Evolutionary conservation across 1,284 basidiomycete species (phyloP).

Genomic region (Apiotrichum porosum): DNA sequence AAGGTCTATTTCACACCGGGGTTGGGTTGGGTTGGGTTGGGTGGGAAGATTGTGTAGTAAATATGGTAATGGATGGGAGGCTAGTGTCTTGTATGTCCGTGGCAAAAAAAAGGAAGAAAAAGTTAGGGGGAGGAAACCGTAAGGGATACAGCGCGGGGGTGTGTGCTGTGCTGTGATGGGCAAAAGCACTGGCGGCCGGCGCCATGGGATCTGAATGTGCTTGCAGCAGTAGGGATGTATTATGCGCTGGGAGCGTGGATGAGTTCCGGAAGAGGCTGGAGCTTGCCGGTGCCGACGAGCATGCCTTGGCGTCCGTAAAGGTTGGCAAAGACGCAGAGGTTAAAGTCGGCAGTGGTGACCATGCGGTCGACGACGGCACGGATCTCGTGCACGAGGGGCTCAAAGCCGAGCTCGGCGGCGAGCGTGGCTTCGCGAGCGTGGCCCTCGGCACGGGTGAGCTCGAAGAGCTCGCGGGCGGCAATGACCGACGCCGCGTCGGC

Average conservation of each 20-base stretch:
- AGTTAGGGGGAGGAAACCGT: too few relatives aligned
- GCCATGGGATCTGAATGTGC: too few relatives aligned
- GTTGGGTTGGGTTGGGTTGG: too few relatives aligned
- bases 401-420: constrained; percentile 12
- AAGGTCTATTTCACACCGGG: too few relatives aligned
- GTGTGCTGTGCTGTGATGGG: too few relatives aligned
- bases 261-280: constrained; percentile 16
- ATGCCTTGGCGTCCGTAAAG: constrained; percentile 17
- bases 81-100: too few relatives aligned
- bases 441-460: neutral
- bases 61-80: too few relatives aligned
- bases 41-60: too few relatives aligned
- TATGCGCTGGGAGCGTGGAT: neutral
- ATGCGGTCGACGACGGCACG: constrained; percentile 51
- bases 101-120: too few relatives aligned
- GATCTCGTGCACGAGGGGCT: constrained; percentile 29
- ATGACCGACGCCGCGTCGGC: constrained; percentile 4
- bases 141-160: too few relatives aligned
- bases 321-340: constrained; percentile 22
- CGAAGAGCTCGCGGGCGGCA: constrained; percentile 12
- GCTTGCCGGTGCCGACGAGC: constrained; percentile 15
- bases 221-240: too few relatives aligned
- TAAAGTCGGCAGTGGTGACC: constrained; percentile 51
- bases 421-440: constrained; percentile 8
- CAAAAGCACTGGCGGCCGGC: too few relatives aligned